These are phyloP conservation scores for Glycyrrhiza uralensis DNA, from an alignment of 306 rosid genomes.

Conservation along the genomic window DNA sequence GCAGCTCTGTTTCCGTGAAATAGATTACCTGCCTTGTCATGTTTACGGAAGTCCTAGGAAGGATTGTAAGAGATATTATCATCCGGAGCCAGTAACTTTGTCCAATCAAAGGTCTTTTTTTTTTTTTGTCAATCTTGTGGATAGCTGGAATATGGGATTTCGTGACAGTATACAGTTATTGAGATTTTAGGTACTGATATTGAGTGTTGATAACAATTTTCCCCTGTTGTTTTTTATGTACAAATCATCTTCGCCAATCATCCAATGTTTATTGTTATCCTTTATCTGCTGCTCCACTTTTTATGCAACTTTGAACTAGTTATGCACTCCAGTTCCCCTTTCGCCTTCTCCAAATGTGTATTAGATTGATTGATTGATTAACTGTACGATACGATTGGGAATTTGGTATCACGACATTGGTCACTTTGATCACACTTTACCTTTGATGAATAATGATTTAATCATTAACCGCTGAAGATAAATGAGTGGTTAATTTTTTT, in stretches of 20 bases:
- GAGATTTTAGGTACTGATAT: slow-evolving; percentile 26
- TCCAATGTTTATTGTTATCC: slow-evolving; percentile 12
- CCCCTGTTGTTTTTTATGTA: slow-evolving; percentile 18
- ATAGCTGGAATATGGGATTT: slow-evolving; percentile 29
- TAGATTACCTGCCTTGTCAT: slow-evolving; percentile 6
- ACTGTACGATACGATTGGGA: no score
- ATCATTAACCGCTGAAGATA: no score
- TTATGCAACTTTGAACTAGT: neutral
- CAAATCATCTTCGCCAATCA: slow-evolving; percentile 22
- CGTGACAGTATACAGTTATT: slow-evolving; percentile 1
- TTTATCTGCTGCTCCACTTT: neutral
- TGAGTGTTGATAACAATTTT: slow-evolving; percentile 17
- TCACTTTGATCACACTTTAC: no score
- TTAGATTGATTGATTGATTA: no score
- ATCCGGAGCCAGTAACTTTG: slow-evolving; percentile 6
- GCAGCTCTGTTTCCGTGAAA: slow-evolving; percentile 31
- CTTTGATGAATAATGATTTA: no score
- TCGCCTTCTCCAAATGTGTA: no score
- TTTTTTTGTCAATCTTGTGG: neutral
- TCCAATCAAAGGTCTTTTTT: slow-evolving; percentile 6
- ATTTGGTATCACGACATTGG: no score
- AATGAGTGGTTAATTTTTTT: no score
- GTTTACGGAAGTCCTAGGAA: slow-evolving; percentile 23
- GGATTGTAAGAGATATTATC: slow-evolving; percentile 18
- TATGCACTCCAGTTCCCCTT: neutral